These are phyloP conservation scores for Cordyceps cateniannulata DNA, from an alignment of 2,329 filamentous ascomycete species.

Conservation along the genomic window DNA sequence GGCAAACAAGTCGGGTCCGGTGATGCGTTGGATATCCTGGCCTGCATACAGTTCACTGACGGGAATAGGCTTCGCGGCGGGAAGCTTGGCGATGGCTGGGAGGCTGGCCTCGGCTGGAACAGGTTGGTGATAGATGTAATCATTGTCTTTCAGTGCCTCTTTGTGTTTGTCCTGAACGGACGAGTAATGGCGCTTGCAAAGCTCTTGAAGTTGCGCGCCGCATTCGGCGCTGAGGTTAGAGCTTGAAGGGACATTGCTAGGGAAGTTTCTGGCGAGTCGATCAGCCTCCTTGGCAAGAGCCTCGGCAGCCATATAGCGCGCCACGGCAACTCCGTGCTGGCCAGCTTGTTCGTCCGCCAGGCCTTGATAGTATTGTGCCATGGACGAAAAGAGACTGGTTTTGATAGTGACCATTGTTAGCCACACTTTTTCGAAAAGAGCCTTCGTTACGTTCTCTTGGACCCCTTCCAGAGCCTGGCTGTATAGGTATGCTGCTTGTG, in stretches of 20 bases:
- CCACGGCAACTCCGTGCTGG: constrained; percentile 78
- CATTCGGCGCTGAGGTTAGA: constrained; percentile 82
- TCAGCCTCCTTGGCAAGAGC: constrained; percentile 70
- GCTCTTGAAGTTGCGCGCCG: constrained; percentile 64
- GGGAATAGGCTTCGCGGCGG: constrained; percentile 92
- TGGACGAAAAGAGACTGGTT: constrained; percentile 71
- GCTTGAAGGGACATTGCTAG: constrained; percentile 67
- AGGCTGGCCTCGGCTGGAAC: constrained; percentile 82
- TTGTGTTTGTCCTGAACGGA: constrained; percentile 75
- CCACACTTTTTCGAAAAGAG: constrained; percentile 94
- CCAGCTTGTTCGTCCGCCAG: constrained; percentile 84
- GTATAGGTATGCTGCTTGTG: constrained; percentile 85
- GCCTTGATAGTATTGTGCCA: constrained; percentile 92
- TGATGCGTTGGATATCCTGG: constrained; percentile 94
- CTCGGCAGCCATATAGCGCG: constrained; percentile 77
- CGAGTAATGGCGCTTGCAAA: constrained; percentile 75
- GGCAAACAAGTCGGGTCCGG: constrained; percentile 92
- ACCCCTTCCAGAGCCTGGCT: constrained; percentile 81
- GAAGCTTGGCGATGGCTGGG: constrained; percentile 77
- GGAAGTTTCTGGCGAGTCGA: constrained; percentile 71
- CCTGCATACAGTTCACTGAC: constrained; percentile 95
- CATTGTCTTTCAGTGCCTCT: constrained; percentile 82
- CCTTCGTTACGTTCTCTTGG: constrained; percentile 86
- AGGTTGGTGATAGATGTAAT: constrained; percentile 95
- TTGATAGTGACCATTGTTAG: constrained; percentile 77